phyloP scores from a whole-genome alignment of 78 protist genomes.

The Capsaspora owczarzaki region DNA sequence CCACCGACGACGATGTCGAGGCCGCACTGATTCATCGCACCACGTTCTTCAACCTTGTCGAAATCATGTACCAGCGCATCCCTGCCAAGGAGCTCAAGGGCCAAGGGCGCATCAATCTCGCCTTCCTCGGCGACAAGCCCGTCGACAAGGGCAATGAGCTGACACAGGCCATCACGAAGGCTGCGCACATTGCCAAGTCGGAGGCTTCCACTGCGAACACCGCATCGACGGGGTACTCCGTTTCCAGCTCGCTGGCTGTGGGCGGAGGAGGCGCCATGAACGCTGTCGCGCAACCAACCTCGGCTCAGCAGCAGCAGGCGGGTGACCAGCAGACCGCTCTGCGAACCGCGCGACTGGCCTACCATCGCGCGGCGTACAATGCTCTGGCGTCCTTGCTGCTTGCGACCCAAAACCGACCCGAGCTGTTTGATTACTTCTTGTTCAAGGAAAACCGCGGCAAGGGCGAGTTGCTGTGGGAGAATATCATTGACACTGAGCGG shows the following conservation, averaged over 20 bases:
- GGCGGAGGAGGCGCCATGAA: too few species aligned
- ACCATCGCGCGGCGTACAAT: slow-evolving; percentile 51
- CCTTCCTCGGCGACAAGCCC: background rate
- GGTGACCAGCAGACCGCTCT: too few species aligned
- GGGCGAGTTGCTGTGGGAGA: slow-evolving; percentile 59
- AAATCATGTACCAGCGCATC: too few species aligned
- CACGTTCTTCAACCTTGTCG: too few species aligned
- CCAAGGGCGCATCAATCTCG: background rate
- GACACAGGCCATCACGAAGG: slow-evolving; percentile 42
- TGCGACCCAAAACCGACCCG: slow-evolving; percentile 45
- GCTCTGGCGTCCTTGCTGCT: slow-evolving; percentile 46
- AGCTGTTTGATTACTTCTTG: slow-evolving; percentile 42
- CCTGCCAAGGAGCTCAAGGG: too few species aligned
- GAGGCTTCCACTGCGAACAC: too few species aligned
- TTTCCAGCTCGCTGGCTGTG: too few species aligned
- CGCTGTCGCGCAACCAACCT: too few species aligned
- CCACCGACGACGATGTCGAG: too few species aligned
- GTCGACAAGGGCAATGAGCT: slow-evolving; percentile 54
- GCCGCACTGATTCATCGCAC: too few species aligned
- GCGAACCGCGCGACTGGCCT: background rate
- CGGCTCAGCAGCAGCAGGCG: background rate
- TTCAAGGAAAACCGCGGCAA: slow-evolving; percentile 53
- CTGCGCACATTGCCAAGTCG: slow-evolving; percentile 46
- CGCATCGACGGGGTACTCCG: too few species aligned
- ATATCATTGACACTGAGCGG: slow-evolving; percentile 29